Conservation (phyloP, 2,329 filamentous ascomycete genomes). For the Malbranchea cinnamomea region DNA sequence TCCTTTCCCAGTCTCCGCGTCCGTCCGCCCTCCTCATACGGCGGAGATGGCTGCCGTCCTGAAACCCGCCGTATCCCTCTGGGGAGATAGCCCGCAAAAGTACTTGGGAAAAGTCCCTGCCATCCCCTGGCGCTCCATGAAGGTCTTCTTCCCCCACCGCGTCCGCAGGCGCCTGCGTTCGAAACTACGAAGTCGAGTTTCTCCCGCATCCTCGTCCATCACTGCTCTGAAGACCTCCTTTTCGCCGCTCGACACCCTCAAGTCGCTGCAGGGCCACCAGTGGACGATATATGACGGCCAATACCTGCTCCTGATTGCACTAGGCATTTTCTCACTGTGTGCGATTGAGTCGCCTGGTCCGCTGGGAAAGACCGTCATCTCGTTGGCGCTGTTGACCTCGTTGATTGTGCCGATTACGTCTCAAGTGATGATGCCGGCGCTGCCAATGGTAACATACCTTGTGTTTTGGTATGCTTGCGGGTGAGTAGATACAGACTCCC, state of each 20-base stretch:
- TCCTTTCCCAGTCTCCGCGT: slow-evolving; percentile 11
- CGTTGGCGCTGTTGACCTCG: slow-evolving; percentile 51
- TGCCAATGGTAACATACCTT: slow-evolving; percentile 74
- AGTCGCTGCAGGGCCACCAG: slow-evolving; percentile 57
- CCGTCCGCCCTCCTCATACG: slow-evolving; percentile 11
- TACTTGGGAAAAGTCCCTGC: slow-evolving; percentile 32
- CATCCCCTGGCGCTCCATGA: slow-evolving; percentile 35
- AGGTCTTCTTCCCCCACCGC: slow-evolving; percentile 44
- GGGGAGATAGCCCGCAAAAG: slow-evolving; percentile 32
- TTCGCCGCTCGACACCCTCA: slow-evolving; percentile 62
- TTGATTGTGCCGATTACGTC: slow-evolving; percentile 70
- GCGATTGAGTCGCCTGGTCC: slow-evolving; percentile 69
- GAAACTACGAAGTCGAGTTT: slow-evolving; percentile 50
- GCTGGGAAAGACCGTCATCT: slow-evolving; percentile 57
- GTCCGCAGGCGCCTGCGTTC: slow-evolving; percentile 54
- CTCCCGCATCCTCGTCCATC: slow-evolving; percentile 57
- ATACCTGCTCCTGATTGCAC: slow-evolving; percentile 57
- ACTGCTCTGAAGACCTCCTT: slow-evolving; percentile 67
- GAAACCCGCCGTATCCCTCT: slow-evolving; percentile 26
- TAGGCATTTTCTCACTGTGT: slow-evolving; percentile 69
- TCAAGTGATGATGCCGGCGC: slow-evolving; percentile 80
- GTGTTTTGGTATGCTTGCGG: slow-evolving; percentile 86
- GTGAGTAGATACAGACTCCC: no score
- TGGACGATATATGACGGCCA: slow-evolving; percentile 78
- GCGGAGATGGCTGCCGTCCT: slow-evolving; percentile 14